Evolutionary conservation across 768 basidiomycete genomes (phyloP).

Genomic region (Boletus rubropictus): DNA sequence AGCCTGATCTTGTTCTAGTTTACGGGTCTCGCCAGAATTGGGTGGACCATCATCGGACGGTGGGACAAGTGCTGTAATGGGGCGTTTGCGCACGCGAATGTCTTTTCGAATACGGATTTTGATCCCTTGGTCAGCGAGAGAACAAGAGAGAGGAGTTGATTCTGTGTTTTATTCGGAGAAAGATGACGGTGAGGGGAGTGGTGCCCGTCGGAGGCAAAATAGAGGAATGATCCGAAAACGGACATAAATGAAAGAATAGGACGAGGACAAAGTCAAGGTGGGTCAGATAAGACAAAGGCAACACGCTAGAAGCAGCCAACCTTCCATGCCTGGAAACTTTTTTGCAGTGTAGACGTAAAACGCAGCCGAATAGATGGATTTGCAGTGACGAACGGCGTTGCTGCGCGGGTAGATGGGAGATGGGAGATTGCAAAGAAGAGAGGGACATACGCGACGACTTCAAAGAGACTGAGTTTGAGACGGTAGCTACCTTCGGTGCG

Average conservation of each 20-base stretch:
- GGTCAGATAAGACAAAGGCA: slow-evolving; percentile 21
- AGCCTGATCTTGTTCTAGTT: slow-evolving; percentile 25
- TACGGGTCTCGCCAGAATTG: slow-evolving; percentile 12
- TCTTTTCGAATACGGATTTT: slow-evolving; percentile 94
- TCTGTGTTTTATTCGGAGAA: slow-evolving; percentile 39
- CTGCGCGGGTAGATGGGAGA: slow-evolving; percentile 33
- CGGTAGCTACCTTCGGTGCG: slow-evolving; percentile 86
- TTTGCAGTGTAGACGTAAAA: slow-evolving; percentile 97
- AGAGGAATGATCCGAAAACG: slow-evolving; percentile 18
- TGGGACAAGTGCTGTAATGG: slow-evolving; percentile 35
- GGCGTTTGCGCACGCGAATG: slow-evolving; percentile 74
- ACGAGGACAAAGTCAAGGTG: slow-evolving; percentile 8
- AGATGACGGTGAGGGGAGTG: not conserved
- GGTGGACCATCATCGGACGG: slow-evolving; percentile 14
- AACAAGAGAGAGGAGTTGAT: slow-evolving; percentile 82
- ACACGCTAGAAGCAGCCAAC: slow-evolving; percentile 36
- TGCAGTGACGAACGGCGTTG: slow-evolving; percentile 84
- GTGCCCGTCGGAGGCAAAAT: slow-evolving; percentile 9
- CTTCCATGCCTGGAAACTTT: slow-evolving; percentile 96
- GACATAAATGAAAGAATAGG: slow-evolving; percentile 11
- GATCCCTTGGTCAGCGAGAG: slow-evolving; percentile 92
- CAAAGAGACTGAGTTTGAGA: slow-evolving; percentile 70
- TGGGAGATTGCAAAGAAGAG: not conserved
- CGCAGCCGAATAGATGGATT: slow-evolving; percentile 78
- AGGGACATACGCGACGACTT: slow-evolving; percentile 73